Conservation (phyloP, 129 eudicot genomes). For the Scalesia atractyloides region DNA sequence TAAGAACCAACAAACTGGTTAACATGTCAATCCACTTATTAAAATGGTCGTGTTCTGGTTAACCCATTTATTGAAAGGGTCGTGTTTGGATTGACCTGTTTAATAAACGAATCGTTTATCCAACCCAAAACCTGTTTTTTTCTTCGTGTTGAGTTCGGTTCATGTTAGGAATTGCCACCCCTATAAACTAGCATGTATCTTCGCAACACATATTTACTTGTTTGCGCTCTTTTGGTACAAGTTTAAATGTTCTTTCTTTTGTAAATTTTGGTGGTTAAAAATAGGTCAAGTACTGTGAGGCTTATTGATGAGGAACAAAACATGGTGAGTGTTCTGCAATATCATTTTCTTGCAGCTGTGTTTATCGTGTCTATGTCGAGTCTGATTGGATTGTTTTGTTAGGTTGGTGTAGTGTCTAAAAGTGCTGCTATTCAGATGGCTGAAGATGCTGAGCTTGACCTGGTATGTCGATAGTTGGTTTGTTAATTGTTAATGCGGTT, state of each 20-base stretch:
- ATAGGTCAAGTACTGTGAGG: conserved; percentile 84
- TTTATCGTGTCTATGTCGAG: neutral
- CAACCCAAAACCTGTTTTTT: too few species aligned
- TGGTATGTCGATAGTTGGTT: conserved; percentile 52
- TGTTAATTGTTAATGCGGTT: conserved; percentile 9
- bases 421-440: conserved; percentile 80
- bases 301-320: conserved; percentile 79
- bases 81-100: too few species aligned
- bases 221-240: neutral
- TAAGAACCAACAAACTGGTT: too few species aligned
- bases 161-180: too few species aligned
- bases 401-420: conserved; percentile 89
- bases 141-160: too few species aligned
- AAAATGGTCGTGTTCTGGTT: too few species aligned
- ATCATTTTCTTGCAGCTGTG: neutral
- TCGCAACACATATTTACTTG: neutral
- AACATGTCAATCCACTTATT: too few species aligned
- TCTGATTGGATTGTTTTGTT: conserved; percentile 21
- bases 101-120: too few species aligned
- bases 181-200: neutral
- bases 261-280: conserved; percentile 24
- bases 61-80: too few species aligned
- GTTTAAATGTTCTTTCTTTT: conserved; percentile 1
- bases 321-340: conserved; percentile 58
- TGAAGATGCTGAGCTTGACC: conserved; percentile 81